Evolutionary conservation across 2,329 filamentous ascomycete genomes (phyloP), one percentile per base, ranked within the genome.

Genomic region (Ceratocystis cacaofunesta): DNA sequence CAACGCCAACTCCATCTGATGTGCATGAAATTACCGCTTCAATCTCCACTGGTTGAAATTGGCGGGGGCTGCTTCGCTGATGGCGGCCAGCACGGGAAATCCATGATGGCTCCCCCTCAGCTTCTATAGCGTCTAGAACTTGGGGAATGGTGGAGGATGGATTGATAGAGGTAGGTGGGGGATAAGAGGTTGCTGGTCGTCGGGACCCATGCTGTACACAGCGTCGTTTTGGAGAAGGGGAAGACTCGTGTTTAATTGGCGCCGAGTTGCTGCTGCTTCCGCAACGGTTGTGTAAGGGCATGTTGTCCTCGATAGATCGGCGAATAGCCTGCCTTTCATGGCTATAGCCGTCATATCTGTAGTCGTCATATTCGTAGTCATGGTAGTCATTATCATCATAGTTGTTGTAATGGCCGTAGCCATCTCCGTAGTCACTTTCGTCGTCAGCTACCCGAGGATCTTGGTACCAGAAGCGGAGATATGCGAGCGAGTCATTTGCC

Each of bases 11-110:
- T 0, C 90, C 90, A 73, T 95, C 90, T 0, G 90, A 95, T 1
- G 90, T 90, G 75, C 90, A 95, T 0, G 90, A 95, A 4, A 95
- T 86, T n/a, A 95, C 89, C 1, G 90, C 90, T 75, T 95, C 90
- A 3, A 95, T 77, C 75, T 95, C 89, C 63, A 90, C 79, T 17
- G 28, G 22, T 10, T 19, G 32, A 19, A 48, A 58, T 60, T 62
- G 61, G 15, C 36, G 41, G 5, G 30, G 46, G 48, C 32, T 48
- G 28, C 30, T 55, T n/a, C 58, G n/a, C 10, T 36, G 57, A 43
- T n/a, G n/a, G 44, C 19, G 57, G 28, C 71, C 44, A 75, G 74
- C 46, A 79, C 78, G 2, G 77, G 71, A 55, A 8, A 58, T n/a
- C 25, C 55, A 62, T 10, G 32, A 22, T 6, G 72, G 73, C 44